A percentile compares a stretch with the other conserved stretches of the same genome.
phyloP scores from a whole-genome alignment of 345 rosid genomes.

The Eutrema japonicum region DNA sequence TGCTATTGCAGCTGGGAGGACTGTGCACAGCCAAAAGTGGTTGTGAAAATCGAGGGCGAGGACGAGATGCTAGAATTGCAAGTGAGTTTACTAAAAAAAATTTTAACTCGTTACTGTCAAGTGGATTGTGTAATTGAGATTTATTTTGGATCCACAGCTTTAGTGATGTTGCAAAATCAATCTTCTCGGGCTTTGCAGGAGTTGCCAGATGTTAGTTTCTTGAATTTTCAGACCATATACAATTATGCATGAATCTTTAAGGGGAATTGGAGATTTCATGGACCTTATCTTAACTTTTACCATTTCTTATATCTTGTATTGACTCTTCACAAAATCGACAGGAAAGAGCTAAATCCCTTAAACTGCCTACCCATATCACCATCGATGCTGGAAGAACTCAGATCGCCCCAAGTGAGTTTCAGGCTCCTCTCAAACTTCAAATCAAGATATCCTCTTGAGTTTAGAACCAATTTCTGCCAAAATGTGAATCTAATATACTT shows the following conservation, averaged over 20 bases:
- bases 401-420: slow-evolving; percentile 95
- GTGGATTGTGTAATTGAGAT: slow-evolving; percentile 12
- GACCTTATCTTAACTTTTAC: neutral
- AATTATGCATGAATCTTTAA: neutral
- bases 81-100: slow-evolving; percentile 50
- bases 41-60: slow-evolving; percentile 87
- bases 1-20: slow-evolving; percentile 82
- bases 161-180: slow-evolving; percentile 31
- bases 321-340: slow-evolving; percentile 39
- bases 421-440: neutral
- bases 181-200: slow-evolving; percentile 11
- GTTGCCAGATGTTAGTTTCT: slow-evolving; percentile 27
- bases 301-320: neutral
- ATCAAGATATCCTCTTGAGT: neutral
- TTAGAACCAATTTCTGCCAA: neutral
- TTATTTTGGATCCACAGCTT: slow-evolving; percentile 22
- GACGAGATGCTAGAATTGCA: slow-evolving; percentile 91
- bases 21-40: slow-evolving; percentile 96
- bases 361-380: slow-evolving; percentile 91
- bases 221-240: neutral
- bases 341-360: slow-evolving; percentile 88
- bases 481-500: slow-evolving; percentile 24
- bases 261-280: slow-evolving; percentile 10
- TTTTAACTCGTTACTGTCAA: slow-evolving; percentile 9
- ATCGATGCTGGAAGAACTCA: slow-evolving; percentile 99